Evolutionary conservation across 1,139 yeast species (phyloP).

Genomic region (Sugiyamaella novakii): DNA sequence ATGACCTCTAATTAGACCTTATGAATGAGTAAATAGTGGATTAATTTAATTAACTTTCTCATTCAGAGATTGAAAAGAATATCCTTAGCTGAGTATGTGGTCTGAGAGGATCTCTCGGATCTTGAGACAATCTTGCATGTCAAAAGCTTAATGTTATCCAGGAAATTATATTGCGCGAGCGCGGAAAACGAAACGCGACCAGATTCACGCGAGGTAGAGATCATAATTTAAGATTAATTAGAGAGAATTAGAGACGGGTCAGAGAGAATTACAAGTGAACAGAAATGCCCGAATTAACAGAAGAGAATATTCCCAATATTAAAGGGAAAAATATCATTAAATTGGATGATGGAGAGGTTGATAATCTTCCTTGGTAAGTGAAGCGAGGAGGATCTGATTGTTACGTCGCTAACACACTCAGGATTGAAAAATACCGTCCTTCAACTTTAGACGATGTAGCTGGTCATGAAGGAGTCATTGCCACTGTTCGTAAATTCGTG

Average conservation of each 20-base stretch:
- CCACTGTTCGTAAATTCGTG: conserved; percentile 80
- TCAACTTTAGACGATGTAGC: conserved; percentile 77
- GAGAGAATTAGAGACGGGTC: too few relatives aligned
- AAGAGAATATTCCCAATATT: conserved; percentile 2
- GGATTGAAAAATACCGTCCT: conserved; percentile 98
- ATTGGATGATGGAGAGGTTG: conserved; percentile 22
- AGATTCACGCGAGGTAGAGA: too few relatives aligned
- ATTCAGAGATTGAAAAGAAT: background rate
- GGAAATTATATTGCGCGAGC: too few relatives aligned
- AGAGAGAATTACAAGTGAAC: too few relatives aligned
- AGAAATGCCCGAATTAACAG: conserved; percentile 9
- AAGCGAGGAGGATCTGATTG: too few relatives aligned
- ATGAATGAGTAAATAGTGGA: too few relatives aligned
- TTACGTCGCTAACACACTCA: conserved; percentile 23
- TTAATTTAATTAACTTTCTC: too few relatives aligned
- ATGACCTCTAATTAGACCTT: too few relatives aligned
- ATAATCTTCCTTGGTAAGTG: conserved; percentile 39
- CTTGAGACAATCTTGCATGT: conserved; percentile 4
- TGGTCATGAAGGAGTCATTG: conserved; percentile 87
- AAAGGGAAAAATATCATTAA: conserved; percentile 17
- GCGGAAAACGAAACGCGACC: too few relatives aligned
- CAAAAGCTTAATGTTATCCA: too few relatives aligned
- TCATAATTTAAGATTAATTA: too few relatives aligned
- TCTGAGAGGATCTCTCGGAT: background rate
- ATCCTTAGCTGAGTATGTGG: background rate